Evolutionary conservation across 140 eudicot genomes (phyloP).

Genomic region (Erigeron philadelphicus): DNA sequence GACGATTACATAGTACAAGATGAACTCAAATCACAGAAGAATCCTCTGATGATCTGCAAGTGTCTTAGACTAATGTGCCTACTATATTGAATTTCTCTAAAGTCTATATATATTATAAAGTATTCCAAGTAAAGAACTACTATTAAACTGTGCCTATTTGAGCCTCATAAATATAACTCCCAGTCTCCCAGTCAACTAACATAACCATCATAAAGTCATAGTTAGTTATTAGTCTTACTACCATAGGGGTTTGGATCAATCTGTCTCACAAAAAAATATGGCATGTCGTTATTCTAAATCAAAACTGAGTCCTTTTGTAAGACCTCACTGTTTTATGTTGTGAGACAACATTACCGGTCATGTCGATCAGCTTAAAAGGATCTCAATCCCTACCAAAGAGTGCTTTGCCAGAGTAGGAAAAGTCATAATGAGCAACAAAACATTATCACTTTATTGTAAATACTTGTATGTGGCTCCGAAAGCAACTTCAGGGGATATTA

Average conservation of each 20-base stretch:
- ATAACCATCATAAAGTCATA: background rate
- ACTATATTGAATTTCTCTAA: background rate
- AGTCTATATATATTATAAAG: background rate
- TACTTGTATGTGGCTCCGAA: background rate
- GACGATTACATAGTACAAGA: slow-evolving; percentile 1
- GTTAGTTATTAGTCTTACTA: background rate
- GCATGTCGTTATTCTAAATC: no score
- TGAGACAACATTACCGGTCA: no score
- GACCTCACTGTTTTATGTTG: no score
- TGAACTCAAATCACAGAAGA: background rate
- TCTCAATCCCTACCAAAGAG: background rate
- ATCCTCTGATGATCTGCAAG: background rate
- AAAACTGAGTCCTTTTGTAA: no score
- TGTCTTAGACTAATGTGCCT: slow-evolving; percentile 6
- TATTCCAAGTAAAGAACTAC: background rate
- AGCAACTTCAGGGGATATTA: background rate
- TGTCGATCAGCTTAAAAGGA: no score
- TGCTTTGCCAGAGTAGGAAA: background rate
- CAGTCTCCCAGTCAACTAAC: slow-evolving; percentile 4
- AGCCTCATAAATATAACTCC: slow-evolving; percentile 10
- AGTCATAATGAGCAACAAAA: background rate
- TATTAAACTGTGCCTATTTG: slow-evolving; percentile 5
- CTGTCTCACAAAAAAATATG: no score
- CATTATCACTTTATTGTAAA: background rate
- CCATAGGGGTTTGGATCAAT: background rate